Percentiles rank a stretch among this genome's conserved stretches.
Evolutionary conservation across 352 stramenopile genomes (phyloP).

Genomic region (Globisporangium solare): DNA sequence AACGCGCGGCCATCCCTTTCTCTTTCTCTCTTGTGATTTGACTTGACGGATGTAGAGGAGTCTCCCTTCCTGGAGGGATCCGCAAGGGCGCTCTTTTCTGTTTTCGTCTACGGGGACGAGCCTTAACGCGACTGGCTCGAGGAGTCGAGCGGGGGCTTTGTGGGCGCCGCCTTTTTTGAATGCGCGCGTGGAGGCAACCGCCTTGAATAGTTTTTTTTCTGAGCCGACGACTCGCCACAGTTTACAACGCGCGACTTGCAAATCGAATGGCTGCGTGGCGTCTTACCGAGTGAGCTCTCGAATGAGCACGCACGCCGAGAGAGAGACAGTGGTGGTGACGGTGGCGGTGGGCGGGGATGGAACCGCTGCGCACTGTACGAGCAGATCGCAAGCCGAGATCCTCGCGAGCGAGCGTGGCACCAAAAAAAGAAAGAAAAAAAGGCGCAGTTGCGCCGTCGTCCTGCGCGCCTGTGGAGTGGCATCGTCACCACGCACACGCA

Average conservation of each 20-base stretch:
- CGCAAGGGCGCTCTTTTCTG: not conserved
- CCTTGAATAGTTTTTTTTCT: not conserved
- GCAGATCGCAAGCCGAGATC: not conserved
- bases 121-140: not conserved
- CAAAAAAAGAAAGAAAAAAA: not conserved
- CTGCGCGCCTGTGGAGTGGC: not conserved
- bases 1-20: not conserved
- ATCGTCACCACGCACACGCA: not conserved
- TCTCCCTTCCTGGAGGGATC: too few species aligned
- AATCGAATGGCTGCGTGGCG: not conserved
- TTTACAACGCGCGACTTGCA: not conserved
- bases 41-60: constrained; percentile 1
- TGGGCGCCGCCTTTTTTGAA: not conserved
- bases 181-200: not conserved
- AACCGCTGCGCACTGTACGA: too few species aligned
- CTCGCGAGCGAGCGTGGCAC: not conserved
- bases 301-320: too few species aligned
- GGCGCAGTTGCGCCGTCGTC: not conserved
- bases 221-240: not conserved
- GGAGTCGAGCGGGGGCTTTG: not conserved
- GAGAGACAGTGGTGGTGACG: too few species aligned
- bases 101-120: not conserved
- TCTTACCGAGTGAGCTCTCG: not conserved
- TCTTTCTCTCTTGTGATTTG: not conserved
- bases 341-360: too few species aligned